Evolutionary conservation across 768 basidiomycete species (phyloP).

Genomic region (Hericium rajendrae): DNA sequence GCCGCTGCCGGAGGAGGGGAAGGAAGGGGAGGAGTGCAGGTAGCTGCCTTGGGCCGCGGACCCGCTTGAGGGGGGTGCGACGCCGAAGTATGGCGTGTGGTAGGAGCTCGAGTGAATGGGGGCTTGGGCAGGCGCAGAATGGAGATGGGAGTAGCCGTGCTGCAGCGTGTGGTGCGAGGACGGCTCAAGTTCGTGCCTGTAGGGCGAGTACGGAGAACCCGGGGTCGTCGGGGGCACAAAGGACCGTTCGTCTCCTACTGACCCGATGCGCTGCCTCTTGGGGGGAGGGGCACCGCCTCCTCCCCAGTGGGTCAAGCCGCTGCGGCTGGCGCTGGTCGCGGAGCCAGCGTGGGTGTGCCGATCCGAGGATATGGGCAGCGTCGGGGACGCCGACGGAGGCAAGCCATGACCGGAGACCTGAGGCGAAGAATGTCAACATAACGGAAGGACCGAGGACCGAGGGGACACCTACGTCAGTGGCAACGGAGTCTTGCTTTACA

Average conservation of each 20-base stretch:
- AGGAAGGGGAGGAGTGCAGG: background rate
- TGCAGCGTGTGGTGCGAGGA: background rate
- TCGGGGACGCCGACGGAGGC: conserved; percentile 14
- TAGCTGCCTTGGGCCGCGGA: background rate
- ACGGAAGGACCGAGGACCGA: background rate
- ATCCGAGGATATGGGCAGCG: conserved; percentile 22
- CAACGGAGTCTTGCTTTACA: conserved; percentile 12
- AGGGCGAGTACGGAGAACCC: conserved; percentile 2
- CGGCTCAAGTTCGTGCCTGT: background rate
- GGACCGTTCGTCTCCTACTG: background rate
- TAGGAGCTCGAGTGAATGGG: background rate
- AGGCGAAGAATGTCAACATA: background rate
- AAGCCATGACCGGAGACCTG: conserved; percentile 4
- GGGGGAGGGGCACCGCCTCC: background rate
- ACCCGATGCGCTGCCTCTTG: conserved; percentile 5
- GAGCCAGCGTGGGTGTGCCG: conserved; percentile 12
- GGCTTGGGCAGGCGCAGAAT: background rate
- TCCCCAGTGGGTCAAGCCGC: conserved; percentile 4
- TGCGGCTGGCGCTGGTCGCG: conserved; percentile 11
- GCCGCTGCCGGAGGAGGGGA: background rate
- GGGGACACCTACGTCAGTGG: conserved; percentile 10
- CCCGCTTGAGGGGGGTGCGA: background rate
- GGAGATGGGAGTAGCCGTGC: background rate
- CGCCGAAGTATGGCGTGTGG: background rate
- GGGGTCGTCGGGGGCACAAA: background rate